These are phyloP conservation scores for Coelastrella sp. DNA, from an alignment of 139 green algal species.

Conservation along the genomic window DNA sequence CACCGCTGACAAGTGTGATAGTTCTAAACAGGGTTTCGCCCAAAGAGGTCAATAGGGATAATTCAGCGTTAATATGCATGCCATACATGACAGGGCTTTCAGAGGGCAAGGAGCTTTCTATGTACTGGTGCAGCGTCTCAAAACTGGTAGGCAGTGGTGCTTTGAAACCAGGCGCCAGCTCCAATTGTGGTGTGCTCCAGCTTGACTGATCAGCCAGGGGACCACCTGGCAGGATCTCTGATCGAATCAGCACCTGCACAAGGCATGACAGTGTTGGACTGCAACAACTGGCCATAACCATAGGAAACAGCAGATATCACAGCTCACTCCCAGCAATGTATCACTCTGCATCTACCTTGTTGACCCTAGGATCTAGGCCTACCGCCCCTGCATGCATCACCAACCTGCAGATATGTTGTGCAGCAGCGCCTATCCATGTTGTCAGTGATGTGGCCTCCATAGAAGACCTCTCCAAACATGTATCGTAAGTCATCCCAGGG, in stretches of 20 bases:
- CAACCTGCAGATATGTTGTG: constrained; percentile 83
- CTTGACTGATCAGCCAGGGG: constrained; percentile 55
- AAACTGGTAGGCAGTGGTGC: constrained; percentile 79
- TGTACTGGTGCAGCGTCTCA: constrained; percentile 75
- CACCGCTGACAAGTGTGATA: constrained; percentile 78
- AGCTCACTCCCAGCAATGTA: no score
- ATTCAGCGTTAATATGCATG: constrained; percentile 90
- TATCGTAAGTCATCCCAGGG: constrained; percentile 90
- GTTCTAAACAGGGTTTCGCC: constrained; percentile 90
- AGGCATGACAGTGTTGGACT: not conserved
- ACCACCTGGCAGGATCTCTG: constrained; percentile 78
- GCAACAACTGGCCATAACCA: no score
- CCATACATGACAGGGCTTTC: constrained; percentile 89
- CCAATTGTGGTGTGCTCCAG: constrained; percentile 69
- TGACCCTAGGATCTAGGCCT: no score
- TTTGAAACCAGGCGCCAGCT: constrained; percentile 85
- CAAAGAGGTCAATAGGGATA: constrained; percentile 83
- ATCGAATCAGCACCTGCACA: constrained; percentile 74
- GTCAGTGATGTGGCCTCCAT: constrained; percentile 90
- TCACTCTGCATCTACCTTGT: no score
- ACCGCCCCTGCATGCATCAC: no score
- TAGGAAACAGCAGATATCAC: no score
- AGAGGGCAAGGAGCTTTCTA: constrained; percentile 79
- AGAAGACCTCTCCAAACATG: constrained; percentile 91
- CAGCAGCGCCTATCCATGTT: constrained; percentile 88